Conservation (phyloP, 2,329 filamentous ascomycete genomes). For the Nannizzia gypsea region DNA sequence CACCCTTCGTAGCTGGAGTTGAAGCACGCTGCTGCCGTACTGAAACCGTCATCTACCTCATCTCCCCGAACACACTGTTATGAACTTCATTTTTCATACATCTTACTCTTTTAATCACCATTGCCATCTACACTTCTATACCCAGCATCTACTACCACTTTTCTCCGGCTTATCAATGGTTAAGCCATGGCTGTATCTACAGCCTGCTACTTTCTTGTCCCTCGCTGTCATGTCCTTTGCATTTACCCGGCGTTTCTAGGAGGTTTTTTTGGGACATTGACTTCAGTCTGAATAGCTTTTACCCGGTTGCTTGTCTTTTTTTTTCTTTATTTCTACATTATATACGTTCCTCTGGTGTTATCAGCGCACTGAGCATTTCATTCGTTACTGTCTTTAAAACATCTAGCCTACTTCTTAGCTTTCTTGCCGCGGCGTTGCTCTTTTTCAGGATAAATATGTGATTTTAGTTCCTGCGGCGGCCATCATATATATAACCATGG, state of each 20-base stretch:
- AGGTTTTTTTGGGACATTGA: neutral
- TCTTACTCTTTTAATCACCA: neutral
- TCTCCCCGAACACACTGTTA: neutral
- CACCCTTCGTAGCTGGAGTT: neutral
- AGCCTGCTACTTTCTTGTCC: neutral
- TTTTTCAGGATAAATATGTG: neutral
- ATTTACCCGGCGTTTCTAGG: neutral
- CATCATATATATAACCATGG: neutral
- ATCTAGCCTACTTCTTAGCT: neutral
- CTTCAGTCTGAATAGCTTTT: neutral
- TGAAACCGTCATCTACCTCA: neutral
- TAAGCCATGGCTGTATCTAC: neutral
- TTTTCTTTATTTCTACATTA: no score
- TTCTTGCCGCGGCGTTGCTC: neutral
- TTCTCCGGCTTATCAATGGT: neutral
- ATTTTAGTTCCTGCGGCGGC: neutral
- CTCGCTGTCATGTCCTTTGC: neutral
- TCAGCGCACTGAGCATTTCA: constrained; percentile 2
- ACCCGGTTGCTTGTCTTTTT: neutral
- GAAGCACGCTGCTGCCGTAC: neutral
- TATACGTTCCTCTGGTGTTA: neutral
- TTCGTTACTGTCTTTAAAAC: neutral
- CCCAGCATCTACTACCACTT: neutral
- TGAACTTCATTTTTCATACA: neutral
- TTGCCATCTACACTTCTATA: neutral